phyloP scores from a whole-genome alignment of 768 basidiomycete genomes.

The Agaricus blazei region DNA sequence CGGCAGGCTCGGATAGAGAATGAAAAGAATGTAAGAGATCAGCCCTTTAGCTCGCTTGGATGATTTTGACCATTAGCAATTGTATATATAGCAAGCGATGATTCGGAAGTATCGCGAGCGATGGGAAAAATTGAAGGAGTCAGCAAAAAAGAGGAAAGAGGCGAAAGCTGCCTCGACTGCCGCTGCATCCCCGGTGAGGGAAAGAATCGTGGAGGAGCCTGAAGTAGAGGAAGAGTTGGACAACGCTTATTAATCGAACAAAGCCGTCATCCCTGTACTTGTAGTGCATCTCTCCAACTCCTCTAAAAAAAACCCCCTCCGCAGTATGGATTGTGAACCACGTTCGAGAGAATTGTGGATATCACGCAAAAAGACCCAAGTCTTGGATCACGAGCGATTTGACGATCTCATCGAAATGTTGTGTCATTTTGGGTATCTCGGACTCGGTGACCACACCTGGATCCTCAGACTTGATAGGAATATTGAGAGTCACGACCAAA shows the following conservation, averaged over 20 bases:
- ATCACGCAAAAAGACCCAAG: conserved; percentile 57
- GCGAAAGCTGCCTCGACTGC: conserved; percentile 52
- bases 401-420: conserved; percentile 51
- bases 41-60: not conserved
- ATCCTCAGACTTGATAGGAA: conserved; percentile 51
- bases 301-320: no score
- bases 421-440: conserved; percentile 28
- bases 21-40: conserved; percentile 67
- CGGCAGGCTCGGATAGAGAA: conserved; percentile 61
- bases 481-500: conserved; percentile 80
- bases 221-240: conserved; percentile 47
- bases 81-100: conserved; percentile 7
- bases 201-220: conserved; percentile 74
- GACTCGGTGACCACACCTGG: conserved; percentile 37
- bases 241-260: conserved; percentile 15
- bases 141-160: conserved; percentile 81
- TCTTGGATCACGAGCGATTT: conserved; percentile 62
- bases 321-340: no score
- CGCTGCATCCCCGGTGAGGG: conserved; percentile 42
- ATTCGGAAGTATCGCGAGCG: conserved; percentile 79
- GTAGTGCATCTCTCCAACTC: not conserved
- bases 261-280: not conserved
- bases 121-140: conserved; percentile 89
- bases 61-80: not conserved
- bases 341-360: no score